These are phyloP conservation scores for Yamadazyma triangularis DNA, from an alignment of 1,139 yeast genomes.

Conservation along the genomic window DNA sequence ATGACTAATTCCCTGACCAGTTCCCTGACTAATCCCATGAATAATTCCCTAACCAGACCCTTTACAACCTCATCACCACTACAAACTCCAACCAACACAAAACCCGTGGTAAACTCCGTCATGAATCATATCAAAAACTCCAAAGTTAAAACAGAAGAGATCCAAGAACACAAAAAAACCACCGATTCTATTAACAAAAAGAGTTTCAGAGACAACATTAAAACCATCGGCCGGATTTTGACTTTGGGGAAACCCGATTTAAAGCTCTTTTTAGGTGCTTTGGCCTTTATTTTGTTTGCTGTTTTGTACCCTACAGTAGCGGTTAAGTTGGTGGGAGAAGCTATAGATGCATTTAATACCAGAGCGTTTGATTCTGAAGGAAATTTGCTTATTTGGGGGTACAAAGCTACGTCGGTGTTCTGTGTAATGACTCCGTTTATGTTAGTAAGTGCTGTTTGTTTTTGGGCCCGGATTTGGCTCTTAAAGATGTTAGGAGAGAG, in stretches of 20 bases:
- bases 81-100: too few species aligned
- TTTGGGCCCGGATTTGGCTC: conserved; percentile 50
- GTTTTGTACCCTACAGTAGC: conserved; percentile 45
- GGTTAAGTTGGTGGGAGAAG: conserved; percentile 43
- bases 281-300: conserved; percentile 42
- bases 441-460: conserved; percentile 41
- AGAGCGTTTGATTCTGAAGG: conserved; percentile 37
- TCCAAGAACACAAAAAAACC: conserved; percentile 31
- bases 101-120: conserved; percentile 22
- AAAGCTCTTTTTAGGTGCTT: conserved; percentile 34
- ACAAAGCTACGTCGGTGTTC: conserved; percentile 39
- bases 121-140: conserved; percentile 28
- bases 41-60: too few species aligned
- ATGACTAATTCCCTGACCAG: too few species aligned
- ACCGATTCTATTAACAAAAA: conserved; percentile 22
- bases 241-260: conserved; percentile 39
- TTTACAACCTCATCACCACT: too few species aligned
- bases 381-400: conserved; percentile 42
- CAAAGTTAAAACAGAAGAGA: conserved; percentile 21
- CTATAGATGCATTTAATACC: conserved; percentile 41
- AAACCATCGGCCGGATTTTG: conserved; percentile 34
- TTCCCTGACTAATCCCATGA: too few species aligned
- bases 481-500: conserved; percentile 41
- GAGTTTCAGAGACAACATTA: conserved; percentile 30
- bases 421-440: conserved; percentile 44